phyloP scores from a whole-genome alignment of 371 early-diverging fungal species.

The Apophysomyces trapeziformis region DNA sequence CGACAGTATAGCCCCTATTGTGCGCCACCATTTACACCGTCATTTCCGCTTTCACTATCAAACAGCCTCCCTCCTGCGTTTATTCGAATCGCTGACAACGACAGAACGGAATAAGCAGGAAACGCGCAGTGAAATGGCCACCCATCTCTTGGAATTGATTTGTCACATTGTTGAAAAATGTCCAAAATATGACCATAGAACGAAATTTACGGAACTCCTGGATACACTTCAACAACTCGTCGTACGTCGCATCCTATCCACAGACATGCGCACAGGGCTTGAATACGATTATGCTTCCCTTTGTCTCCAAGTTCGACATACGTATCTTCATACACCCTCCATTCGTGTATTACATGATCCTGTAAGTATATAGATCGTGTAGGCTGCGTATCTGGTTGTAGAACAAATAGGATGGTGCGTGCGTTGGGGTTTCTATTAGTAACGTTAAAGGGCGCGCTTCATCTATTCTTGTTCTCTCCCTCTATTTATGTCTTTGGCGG shows the following conservation, averaged over 20 bases:
- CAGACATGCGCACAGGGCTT: conserved; percentile 22
- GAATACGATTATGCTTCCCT: conserved; percentile 47
- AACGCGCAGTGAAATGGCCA: conserved; percentile 27
- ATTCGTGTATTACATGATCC: conserved; percentile 54
- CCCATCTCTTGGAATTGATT: conserved; percentile 32
- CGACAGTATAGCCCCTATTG: conserved; percentile 12
- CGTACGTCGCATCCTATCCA: conserved; percentile 30
- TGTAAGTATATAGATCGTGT: conserved; percentile 25
- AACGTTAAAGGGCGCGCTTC: not conserved
- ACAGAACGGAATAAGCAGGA: conserved; percentile 25
- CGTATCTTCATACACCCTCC: conserved; percentile 45
- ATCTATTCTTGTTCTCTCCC: not conserved
- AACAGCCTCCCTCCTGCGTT: conserved; percentile 23
- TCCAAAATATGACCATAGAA: conserved; percentile 38
- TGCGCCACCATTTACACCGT: conserved; percentile 27
- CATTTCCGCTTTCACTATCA: conserved; percentile 42
- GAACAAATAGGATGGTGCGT: too few relatives aligned
- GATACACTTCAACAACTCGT: conserved; percentile 43
- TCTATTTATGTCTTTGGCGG: too few relatives aligned
- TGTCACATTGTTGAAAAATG: conserved; percentile 31
- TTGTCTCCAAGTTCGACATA: conserved; percentile 39
- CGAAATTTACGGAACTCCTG: conserved; percentile 39
- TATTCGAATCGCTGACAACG: conserved; percentile 35
- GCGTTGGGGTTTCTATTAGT: too few relatives aligned
- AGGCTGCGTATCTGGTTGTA: too few relatives aligned